These are phyloP conservation scores for Achlya hypogyna DNA, from an alignment of 352 stramenopile species.

Conservation along the genomic window DNA sequence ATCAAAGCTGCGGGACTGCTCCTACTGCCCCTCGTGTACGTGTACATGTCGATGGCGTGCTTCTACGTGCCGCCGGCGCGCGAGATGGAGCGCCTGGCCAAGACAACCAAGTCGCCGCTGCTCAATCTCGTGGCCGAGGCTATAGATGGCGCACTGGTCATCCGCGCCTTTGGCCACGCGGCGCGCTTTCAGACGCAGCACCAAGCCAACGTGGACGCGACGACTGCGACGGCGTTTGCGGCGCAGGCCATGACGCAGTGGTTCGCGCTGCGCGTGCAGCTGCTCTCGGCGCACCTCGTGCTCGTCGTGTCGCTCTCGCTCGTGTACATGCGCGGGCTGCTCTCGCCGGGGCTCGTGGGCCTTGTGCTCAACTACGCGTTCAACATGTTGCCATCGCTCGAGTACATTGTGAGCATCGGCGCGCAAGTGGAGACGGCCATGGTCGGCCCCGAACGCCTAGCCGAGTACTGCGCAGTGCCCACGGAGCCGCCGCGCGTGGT, in stretches of 20 bases:
- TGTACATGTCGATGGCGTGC: constrained; percentile 56
- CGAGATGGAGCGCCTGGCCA: constrained; percentile 40
- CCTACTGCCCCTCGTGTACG: constrained; percentile 62
- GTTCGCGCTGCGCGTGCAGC: constrained; percentile 84
- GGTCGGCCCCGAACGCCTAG: constrained; percentile 37
- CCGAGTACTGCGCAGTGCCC: constrained; percentile 33
- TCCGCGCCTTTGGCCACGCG: constrained; percentile 25
- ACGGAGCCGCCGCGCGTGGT: constrained; percentile 14
- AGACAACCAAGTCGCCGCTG: constrained; percentile 38
- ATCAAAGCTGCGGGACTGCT: constrained; percentile 78
- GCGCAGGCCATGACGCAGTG: constrained; percentile 59
- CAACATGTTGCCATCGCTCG: constrained; percentile 10
- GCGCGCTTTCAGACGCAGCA: not conserved
- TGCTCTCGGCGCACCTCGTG: constrained; percentile 75
- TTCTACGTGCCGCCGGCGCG: constrained; percentile 42
- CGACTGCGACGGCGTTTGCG: constrained; percentile 22
- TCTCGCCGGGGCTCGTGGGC: constrained; percentile 6
- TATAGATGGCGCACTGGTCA: constrained; percentile 38
- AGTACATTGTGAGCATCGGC: constrained; percentile 10
- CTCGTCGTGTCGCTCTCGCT: constrained; percentile 29
- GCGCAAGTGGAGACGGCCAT: constrained; percentile 30
- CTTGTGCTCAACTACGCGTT: constrained; percentile 19
- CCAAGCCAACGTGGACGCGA: constrained; percentile 27
- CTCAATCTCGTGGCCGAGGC: constrained; percentile 44
- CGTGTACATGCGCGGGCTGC: not conserved